Evolutionary conservation across 352 stramenopile genomes (phyloP).

Genomic region (Phytophthora syringae): DNA sequence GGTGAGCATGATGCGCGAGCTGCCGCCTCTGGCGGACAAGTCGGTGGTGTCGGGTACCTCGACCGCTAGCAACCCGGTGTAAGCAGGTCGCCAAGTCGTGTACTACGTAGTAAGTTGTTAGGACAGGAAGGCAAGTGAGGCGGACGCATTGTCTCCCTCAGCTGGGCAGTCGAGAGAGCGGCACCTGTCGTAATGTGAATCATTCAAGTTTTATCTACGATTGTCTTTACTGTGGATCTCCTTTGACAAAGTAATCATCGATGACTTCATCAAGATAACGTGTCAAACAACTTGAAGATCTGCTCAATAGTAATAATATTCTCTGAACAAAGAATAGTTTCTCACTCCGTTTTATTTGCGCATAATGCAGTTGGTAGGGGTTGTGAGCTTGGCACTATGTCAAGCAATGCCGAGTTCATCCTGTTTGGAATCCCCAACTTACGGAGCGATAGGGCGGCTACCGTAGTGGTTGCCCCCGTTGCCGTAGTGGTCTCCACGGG

Average conservation of each 20-base stretch:
- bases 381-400: background rate
- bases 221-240: background rate
- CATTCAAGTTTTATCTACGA: conserved; percentile 4
- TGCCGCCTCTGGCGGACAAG: conserved; percentile 10
- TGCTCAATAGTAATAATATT: too few species aligned
- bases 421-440: background rate
- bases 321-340: too few species aligned
- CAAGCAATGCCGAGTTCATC: background rate
- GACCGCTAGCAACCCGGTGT: conserved; percentile 12
- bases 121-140: conserved; percentile 1
- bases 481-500: too few species aligned
- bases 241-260: too few species aligned
- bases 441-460: background rate
- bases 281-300: too few species aligned
- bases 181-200: conserved; percentile 4
- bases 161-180: background rate
- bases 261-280: too few species aligned
- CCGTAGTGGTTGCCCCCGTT: too few species aligned
- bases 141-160: conserved; percentile 1
- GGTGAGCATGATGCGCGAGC: conserved; percentile 2
- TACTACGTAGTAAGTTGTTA: conserved; percentile 17
- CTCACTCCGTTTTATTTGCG: too few species aligned
- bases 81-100: background rate
- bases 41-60: conserved; percentile 1
- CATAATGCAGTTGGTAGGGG: too few species aligned